Conservation (phyloP, 75 land plant genomes). For the Pinus albicaulis region DNA sequence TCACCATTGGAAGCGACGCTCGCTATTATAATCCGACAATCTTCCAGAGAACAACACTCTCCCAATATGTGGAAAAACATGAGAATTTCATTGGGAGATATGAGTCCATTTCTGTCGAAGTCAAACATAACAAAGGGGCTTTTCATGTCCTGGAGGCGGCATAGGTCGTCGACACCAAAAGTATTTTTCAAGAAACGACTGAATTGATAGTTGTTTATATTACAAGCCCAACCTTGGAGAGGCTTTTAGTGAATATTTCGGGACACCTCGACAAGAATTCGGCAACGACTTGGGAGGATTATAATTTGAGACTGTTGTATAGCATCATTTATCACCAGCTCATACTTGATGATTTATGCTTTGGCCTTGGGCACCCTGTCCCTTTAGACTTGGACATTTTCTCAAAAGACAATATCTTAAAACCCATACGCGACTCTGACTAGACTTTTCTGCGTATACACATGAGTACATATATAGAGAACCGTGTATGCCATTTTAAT, state of each 20-base stretch:
- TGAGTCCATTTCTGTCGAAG: constrained; percentile 28
- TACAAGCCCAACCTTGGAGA: constrained; percentile 54
- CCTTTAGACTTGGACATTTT: too few species aligned
- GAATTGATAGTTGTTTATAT: not conserved
- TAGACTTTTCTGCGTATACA: too few species aligned
- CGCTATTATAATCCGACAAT: constrained; percentile 26
- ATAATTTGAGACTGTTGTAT: constrained; percentile 15
- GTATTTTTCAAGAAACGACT: constrained; percentile 1
- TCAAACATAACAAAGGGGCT: constrained; percentile 8
- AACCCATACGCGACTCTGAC: too few species aligned
- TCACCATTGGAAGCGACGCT: constrained; percentile 24
- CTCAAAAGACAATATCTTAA: too few species aligned
- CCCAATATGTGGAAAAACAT: constrained; percentile 28
- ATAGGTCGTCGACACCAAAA: not conserved
- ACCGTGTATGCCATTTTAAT: too few species aligned
- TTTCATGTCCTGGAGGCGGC: not conserved
- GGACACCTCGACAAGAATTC: constrained; percentile 82
- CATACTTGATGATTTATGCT: too few species aligned
- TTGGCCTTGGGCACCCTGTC: too few species aligned
- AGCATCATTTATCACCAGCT: too few species aligned
- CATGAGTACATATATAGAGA: too few species aligned
- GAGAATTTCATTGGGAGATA: constrained; percentile 41
- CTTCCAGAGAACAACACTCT: constrained; percentile 13
- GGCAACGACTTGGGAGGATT: constrained; percentile 68
- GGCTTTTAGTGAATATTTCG: constrained; percentile 26